A percentile compares a stretch with the other conserved stretches of the same genome.
Evolutionary conservation across 441 rosid species (phyloP).

Genomic region (Populus trichocarpa): DNA sequence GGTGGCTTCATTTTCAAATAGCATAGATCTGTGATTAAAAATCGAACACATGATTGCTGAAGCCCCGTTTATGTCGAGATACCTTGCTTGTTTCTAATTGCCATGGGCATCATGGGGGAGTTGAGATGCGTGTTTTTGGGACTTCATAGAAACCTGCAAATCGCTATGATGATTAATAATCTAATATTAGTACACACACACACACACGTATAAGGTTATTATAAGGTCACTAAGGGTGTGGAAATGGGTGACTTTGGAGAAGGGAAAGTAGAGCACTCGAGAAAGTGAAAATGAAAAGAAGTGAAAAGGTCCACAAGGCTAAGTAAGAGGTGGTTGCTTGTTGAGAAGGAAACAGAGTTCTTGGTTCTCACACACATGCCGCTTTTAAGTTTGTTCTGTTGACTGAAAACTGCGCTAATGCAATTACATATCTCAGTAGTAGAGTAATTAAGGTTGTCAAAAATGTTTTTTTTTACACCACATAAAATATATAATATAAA

Average conservation of each 20-base stretch:
- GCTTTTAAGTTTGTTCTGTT: background rate
- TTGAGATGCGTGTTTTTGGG: background rate
- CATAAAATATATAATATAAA: too few species aligned
- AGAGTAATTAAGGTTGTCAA: too few species aligned
- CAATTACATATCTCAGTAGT: too few species aligned
- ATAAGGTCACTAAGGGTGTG: background rate
- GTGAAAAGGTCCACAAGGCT: background rate
- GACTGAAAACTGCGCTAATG: too few species aligned
- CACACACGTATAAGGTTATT: background rate
- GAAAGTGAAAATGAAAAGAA: background rate
- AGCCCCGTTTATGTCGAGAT: background rate
- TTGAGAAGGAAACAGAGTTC: background rate
- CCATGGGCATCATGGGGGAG: background rate
- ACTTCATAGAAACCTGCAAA: background rate
- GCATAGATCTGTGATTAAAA: background rate
- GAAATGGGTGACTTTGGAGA: background rate
- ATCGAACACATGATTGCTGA: background rate
- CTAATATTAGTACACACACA: background rate
- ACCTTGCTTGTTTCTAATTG: background rate
- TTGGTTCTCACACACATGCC: background rate
- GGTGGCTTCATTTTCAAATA: background rate
- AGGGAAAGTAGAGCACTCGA: background rate
- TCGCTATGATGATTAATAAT: background rate
- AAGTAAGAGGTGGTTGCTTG: background rate
- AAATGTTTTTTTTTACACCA: too few species aligned